A percentile compares a stretch with the other conserved stretches of the same genome.
phyloP scores from a whole-genome alignment of 1,284 basidiomycete genomes.

The Bondarzewia mesenterica region DNA sequence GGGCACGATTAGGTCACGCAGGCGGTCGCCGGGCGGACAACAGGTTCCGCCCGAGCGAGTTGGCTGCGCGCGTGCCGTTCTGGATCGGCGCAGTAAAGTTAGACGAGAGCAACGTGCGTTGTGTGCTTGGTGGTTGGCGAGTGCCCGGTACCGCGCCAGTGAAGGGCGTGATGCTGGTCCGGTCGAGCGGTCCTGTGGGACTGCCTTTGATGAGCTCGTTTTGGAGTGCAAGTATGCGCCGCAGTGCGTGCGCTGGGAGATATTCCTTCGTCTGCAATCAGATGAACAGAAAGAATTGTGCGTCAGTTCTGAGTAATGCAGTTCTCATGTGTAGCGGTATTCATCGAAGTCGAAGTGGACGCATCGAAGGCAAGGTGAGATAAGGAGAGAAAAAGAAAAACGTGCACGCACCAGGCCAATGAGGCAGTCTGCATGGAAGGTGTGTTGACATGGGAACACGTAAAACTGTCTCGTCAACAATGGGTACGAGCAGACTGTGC shows the following conservation, averaged over 20 bases:
- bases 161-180: slow-evolving; percentile 25
- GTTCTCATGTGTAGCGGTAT: too few species aligned
- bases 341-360: too few species aligned
- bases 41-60: slow-evolving; percentile 70
- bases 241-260: slow-evolving; percentile 71
- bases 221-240: slow-evolving; percentile 80
- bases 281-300: slow-evolving; percentile 8
- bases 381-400: slow-evolving; percentile 1
- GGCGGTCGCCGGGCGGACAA: slow-evolving; percentile 82
- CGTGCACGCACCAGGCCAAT: slow-evolving; percentile 75
- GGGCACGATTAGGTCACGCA: slow-evolving; percentile 87
- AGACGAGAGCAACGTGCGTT: slow-evolving; percentile 65
- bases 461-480: slow-evolving; percentile 91
- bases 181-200: slow-evolving; percentile 23
- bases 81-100: slow-evolving; percentile 56
- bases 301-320: too few species aligned
- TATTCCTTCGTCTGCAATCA: slow-evolving; percentile 82
- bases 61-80: slow-evolving; percentile 51
- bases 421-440: slow-evolving; percentile 92
- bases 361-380: not conserved
- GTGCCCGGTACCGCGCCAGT: not conserved
- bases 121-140: slow-evolving; percentile 32
- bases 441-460: slow-evolving; percentile 96
- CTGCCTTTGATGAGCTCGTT: slow-evolving; percentile 66
- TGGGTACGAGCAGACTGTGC: slow-evolving; percentile 70